phyloP scores from a whole-genome alignment of 495 filamentous ascomycete genomes.

The Podospora anserina region DNA sequence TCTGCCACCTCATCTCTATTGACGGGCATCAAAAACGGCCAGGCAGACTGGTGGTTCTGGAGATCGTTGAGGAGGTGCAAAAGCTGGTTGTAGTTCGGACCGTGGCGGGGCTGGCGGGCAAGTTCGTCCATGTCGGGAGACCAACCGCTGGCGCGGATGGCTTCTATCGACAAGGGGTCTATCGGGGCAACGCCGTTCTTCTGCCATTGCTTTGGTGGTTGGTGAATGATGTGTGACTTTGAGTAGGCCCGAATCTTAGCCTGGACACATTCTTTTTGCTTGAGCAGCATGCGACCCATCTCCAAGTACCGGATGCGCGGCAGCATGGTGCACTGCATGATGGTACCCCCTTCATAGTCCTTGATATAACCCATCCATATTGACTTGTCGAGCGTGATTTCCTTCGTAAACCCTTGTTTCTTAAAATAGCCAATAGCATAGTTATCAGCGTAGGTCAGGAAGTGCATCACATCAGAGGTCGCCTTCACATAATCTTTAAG shows the following conservation, averaged over 20 bases:
- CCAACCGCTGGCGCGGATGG: slow-evolving; percentile 89
- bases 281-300: slow-evolving; percentile 87
- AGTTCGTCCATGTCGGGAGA: slow-evolving; percentile 96
- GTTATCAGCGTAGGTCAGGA: slow-evolving; percentile 97
- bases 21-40: slow-evolving; percentile 93
- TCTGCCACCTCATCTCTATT: slow-evolving; percentile 93
- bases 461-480: slow-evolving; percentile 94
- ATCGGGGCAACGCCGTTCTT: slow-evolving; percentile 56
- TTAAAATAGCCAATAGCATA: slow-evolving; percentile 99
- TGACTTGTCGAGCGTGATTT: slow-evolving; percentile 85
- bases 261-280: slow-evolving; percentile 91
- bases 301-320: slow-evolving; percentile 94
- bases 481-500: slow-evolving; percentile 99
- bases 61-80: slow-evolving; percentile 91
- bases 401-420: slow-evolving; percentile 98
- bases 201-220: slow-evolving; percentile 80
- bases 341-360: slow-evolving; percentile 97
- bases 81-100: slow-evolving; percentile 91
- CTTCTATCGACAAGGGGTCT: slow-evolving; percentile 75
- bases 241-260: slow-evolving; percentile 92
- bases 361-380: slow-evolving; percentile 99
- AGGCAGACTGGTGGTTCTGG: slow-evolving; percentile 85
- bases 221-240: slow-evolving; percentile 83
- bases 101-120: slow-evolving; percentile 92
- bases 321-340: slow-evolving; percentile 99